Conservation (phyloP, 805 yeast species). For the Tetrapisispora nanseiensis region DNA sequence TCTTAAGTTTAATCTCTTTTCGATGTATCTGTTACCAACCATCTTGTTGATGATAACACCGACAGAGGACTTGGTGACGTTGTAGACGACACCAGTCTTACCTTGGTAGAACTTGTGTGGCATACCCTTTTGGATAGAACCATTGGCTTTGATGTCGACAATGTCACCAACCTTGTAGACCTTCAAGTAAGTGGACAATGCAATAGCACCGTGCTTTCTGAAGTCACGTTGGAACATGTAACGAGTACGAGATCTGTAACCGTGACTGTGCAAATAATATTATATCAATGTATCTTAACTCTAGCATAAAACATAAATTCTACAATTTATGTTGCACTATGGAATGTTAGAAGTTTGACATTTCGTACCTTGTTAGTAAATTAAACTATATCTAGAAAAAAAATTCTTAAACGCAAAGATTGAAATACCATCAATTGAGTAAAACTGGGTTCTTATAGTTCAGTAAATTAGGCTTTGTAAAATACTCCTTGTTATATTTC, state of each 20-base stretch:
- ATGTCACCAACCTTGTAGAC: slow-evolving; percentile 98
- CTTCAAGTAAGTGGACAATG: slow-evolving; percentile 95
- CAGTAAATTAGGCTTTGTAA: too few relatives aligned
- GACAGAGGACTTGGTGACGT: slow-evolving; percentile 96
- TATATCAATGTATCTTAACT: background rate
- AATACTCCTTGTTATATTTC: too few relatives aligned
- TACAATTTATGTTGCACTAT: background rate
- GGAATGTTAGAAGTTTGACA: too few relatives aligned
- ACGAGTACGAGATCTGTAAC: slow-evolving; percentile 99
- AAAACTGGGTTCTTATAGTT: too few relatives aligned
- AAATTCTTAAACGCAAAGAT: too few relatives aligned
- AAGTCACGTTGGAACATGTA: slow-evolving; percentile 99
- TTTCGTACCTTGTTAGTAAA: too few relatives aligned
- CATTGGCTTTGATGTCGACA: slow-evolving; percentile 98
- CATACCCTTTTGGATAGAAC: slow-evolving; percentile 99
- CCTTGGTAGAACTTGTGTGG: slow-evolving; percentile 99
- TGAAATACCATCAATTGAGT: too few relatives aligned
- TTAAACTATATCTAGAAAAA: too few relatives aligned
- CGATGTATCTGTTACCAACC: slow-evolving; percentile 97
- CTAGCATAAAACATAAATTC: background rate
- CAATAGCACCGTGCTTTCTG: slow-evolving; percentile 88
- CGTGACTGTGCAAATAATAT: slow-evolving; percentile 55
- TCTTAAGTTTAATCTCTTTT: slow-evolving; percentile 97
- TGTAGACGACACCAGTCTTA: slow-evolving; percentile 98
- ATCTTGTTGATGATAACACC: slow-evolving; percentile 98